These are phyloP conservation scores for Oryza punctata DNA, from an alignment of 176 grass and related monocot genomes.

Conservation along the genomic window DNA sequence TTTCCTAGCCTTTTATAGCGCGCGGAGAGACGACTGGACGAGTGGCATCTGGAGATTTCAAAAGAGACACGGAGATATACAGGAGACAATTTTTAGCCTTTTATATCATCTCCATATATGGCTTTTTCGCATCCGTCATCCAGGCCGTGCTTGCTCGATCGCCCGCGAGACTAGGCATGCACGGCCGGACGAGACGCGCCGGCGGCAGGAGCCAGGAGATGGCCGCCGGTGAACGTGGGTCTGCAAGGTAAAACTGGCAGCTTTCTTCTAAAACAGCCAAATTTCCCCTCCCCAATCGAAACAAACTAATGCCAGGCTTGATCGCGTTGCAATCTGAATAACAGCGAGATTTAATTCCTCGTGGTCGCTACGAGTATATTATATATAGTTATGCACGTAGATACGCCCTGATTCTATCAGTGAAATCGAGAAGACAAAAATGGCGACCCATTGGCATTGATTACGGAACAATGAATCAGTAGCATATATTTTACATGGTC, in stretches of 20 bases:
- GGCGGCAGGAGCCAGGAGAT: not conserved
- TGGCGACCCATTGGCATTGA: conserved; percentile 14
- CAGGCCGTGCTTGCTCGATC: too few relatives aligned
- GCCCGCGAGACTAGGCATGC: too few relatives aligned
- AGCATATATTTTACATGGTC: conserved; percentile 22
- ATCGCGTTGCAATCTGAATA: too few relatives aligned
- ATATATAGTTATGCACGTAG: too few relatives aligned
- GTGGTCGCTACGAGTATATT: too few relatives aligned
- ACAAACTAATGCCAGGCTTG: too few relatives aligned
- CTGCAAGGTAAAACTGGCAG: not conserved
- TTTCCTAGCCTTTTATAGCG: conserved; percentile 21
- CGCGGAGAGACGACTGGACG: not conserved
- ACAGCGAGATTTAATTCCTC: not conserved
- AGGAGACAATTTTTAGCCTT: not conserved
- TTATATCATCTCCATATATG: not conserved
- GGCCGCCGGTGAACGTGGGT: not conserved
- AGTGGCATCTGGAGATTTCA: not conserved
- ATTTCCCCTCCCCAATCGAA: not conserved
- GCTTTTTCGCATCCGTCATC: not conserved
- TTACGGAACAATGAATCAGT: not conserved
- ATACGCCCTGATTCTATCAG: not conserved
- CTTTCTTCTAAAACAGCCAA: not conserved
- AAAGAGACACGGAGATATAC: not conserved
- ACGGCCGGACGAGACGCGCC: too few relatives aligned
- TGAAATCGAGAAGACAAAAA: not conserved